Evolutionary conservation across 306 rosid genomes (phyloP), one percentile per base, ranked within the genome.

Genomic region (Calophaca sinica): DNA sequence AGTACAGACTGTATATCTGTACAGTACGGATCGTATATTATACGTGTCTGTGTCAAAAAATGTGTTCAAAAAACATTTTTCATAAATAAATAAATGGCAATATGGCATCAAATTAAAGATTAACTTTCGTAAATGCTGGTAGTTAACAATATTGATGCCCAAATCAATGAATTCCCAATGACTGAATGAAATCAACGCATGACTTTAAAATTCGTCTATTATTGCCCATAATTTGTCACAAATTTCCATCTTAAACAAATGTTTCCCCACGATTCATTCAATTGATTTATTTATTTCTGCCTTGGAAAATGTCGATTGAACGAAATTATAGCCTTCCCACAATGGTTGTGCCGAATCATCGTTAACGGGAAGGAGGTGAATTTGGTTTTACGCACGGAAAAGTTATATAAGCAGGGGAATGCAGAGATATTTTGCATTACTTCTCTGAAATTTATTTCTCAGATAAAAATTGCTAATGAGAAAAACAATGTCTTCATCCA

Each of bases 401-500:
- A 60, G 15, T 12, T 46, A 72, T 77, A 72, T 39, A 77, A 65
- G 3, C 9, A 20, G 7, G 15, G 6, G 14, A 71, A 57, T 62
- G 6, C 35, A 54, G 4, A 55, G 5, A 9, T 65, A 1, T 52
- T n/a, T 26, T 4, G 11, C 63, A 61, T 36, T 33, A 4, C 5
- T 7, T 48, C 31, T 62, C 49, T 53, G 14, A 52, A n/a, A 13
- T 35, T 15, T 8, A 4, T 31, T 61, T 49, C 20, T 31, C 1
- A 62, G 9, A 33, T 9, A 71, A 46, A 48, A 11, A 9, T 59
- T 33, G 20, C 20, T 61, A 53, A 14, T 38, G 8, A 59, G 6
- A 10, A 66, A 71, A 44, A 4, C 36, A 48, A 89, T 89, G 90
- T 63, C 53, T 1, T 10, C 10, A 35, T 48, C 73, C 15, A 14